phyloP scores from a whole-genome alignment of 352 stramenopile genomes.

The Peronospora farinosa region DNA sequence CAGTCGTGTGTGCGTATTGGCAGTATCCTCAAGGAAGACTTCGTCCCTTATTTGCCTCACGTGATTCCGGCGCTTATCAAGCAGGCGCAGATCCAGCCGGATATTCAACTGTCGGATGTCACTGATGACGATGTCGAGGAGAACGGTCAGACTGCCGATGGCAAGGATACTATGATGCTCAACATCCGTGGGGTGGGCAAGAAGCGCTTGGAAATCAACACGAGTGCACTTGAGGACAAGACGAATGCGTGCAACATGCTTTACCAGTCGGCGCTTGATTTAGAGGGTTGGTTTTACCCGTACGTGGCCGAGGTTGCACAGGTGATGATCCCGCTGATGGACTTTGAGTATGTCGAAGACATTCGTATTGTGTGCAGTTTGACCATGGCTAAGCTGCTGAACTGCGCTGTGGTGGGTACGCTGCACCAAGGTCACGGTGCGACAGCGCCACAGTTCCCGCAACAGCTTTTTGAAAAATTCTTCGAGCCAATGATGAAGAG shows the following conservation, averaged over 20 bases:
- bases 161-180: conserved; percentile 68
- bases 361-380: conserved; percentile 75
- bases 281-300: conserved; percentile 76
- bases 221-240: conserved; percentile 80
- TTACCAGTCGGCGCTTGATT: conserved; percentile 78
- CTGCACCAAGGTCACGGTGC: conserved; percentile 57
- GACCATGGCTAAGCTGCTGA: conserved; percentile 68
- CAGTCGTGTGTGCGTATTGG: conserved; percentile 84
- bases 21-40: conserved; percentile 82
- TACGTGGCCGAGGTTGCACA: conserved; percentile 74
- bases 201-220: conserved; percentile 85
- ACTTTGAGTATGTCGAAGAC: conserved; percentile 83
- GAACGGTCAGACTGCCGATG: conserved; percentile 48
- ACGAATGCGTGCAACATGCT: conserved; percentile 86
- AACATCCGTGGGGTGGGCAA: conserved; percentile 74
- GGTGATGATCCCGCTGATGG: conserved; percentile 70
- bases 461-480: conserved; percentile 76
- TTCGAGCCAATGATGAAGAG: conserved; percentile 70
- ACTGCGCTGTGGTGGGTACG: conserved; percentile 63
- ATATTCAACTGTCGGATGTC: conserved; percentile 75
- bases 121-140: conserved; percentile 50
- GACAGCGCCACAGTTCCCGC: conserved; percentile 53
- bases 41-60: conserved; percentile 80
- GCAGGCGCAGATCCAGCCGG: conserved; percentile 73
- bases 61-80: conserved; percentile 78